phyloP scores from a whole-genome alignment of 2,329 filamentous ascomycete genomes.

The Colletotrichum musae region DNA sequence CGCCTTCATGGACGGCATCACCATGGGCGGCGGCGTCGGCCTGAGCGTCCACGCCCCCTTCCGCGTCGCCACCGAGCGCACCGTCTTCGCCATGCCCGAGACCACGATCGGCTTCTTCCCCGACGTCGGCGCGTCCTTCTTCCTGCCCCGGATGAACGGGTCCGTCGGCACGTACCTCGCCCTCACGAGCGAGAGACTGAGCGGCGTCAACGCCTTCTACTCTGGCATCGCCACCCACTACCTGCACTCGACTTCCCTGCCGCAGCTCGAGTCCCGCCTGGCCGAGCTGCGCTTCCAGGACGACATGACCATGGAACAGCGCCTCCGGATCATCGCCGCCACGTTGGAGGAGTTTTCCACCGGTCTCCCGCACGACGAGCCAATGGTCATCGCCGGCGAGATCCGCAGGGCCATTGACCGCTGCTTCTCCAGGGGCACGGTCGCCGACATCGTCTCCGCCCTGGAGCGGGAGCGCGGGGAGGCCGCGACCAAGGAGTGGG shows the following conservation, averaged over 20 bases:
- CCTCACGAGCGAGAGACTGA: slow-evolving; percentile 87
- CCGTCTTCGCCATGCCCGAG: slow-evolving; percentile 98
- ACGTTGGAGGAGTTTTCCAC: slow-evolving; percentile 95
- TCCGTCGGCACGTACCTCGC: slow-evolving; percentile 92
- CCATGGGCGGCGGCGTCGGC: slow-evolving; percentile 97
- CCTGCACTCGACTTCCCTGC: slow-evolving; percentile 89
- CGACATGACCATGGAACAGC: slow-evolving; percentile 72
- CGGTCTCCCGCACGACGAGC: slow-evolving; percentile 83
- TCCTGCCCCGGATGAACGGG: slow-evolving; percentile 91
- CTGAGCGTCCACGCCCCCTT: slow-evolving; percentile 96
- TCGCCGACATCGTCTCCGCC: slow-evolving; percentile 79
- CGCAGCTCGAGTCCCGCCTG: slow-evolving; percentile 85
- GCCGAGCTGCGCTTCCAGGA: slow-evolving; percentile 93
- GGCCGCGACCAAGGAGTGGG: slow-evolving; percentile 78
- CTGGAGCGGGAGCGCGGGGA: slow-evolving; percentile 70
- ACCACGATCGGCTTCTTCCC: slow-evolving; percentile 99
- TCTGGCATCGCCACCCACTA: slow-evolving; percentile 96
- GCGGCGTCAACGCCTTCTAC: slow-evolving; percentile 89
- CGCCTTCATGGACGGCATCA: slow-evolving; percentile 97
- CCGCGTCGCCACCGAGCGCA: slow-evolving; percentile 95
- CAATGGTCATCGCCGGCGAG: slow-evolving; percentile 76
- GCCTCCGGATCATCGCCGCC: slow-evolving; percentile 81
- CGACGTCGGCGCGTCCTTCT: slow-evolving; percentile 96
- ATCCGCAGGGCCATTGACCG: slow-evolving; percentile 87
- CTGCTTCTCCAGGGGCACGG: slow-evolving; percentile 78